Evolutionary conservation across 768 basidiomycete genomes (phyloP).

Genomic region (Boletus eberwhitei): DNA sequence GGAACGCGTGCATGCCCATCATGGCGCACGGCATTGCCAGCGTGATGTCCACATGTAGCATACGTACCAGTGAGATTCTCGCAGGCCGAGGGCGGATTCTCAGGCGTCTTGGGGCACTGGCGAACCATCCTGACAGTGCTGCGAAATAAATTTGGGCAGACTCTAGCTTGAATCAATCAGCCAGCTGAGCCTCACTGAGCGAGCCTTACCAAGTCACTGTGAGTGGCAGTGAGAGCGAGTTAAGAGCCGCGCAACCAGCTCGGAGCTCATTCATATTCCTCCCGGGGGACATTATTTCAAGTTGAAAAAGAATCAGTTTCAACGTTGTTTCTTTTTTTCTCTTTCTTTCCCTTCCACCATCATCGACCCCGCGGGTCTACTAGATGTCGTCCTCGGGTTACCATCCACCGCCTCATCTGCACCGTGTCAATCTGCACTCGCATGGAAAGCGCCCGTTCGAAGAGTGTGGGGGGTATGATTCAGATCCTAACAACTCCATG

Average conservation of each 20-base stretch:
- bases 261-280: background rate
- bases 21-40: constrained; percentile 1
- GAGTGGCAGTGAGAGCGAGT: constrained; percentile 10
- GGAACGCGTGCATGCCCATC: constrained; percentile 1
- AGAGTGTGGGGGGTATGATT: constrained; percentile 33
- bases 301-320: constrained; percentile 7
- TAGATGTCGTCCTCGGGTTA: constrained; percentile 24
- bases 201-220: background rate
- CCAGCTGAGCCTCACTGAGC: background rate
- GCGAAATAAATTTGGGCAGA: background rate
- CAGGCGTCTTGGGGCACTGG: background rate
- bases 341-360: constrained; percentile 13
- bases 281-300: background rate
- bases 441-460: constrained; percentile 33
- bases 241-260: constrained; percentile 10
- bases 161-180: background rate
- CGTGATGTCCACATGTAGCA: constrained; percentile 14
- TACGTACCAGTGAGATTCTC: background rate
- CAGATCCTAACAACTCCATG: constrained; percentile 29
- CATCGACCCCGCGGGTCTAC: constrained; percentile 15
- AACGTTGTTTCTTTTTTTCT: background rate
- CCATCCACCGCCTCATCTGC: constrained; percentile 23
- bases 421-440: constrained; percentile 24
- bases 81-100: background rate
- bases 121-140: background rate